Conservation (phyloP, 306 rosid species). For the Echinosophora koreensis region DNA sequence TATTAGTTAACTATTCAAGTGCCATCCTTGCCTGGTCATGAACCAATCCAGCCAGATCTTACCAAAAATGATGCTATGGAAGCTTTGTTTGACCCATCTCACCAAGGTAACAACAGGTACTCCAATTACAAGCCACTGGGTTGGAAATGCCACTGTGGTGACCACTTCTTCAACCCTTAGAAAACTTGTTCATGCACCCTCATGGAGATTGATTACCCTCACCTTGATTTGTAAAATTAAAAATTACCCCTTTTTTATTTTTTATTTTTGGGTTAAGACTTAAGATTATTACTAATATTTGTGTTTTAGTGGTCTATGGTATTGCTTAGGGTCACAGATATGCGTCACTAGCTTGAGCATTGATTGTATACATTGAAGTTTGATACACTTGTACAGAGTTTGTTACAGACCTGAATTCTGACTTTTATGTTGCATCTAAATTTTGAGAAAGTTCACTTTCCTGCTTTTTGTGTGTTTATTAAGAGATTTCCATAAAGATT, state of each 20-base stretch:
- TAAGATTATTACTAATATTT: conserved; percentile 20
- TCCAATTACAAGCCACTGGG: no score
- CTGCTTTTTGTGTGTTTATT: conserved; percentile 5
- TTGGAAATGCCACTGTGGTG: no score
- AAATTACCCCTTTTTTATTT: neutral
- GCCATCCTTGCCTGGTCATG: conserved; percentile 64
- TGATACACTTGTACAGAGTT: conserved; percentile 63
- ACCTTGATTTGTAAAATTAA: conserved; percentile 33
- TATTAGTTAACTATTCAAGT: no score
- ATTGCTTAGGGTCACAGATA: conserved; percentile 38
- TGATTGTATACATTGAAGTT: conserved; percentile 57
- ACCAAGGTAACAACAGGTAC: no score
- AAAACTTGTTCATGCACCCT: conserved; percentile 38
- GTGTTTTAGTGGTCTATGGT: conserved; percentile 28
- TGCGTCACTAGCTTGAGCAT: conserved; percentile 54
- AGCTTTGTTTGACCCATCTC: conserved; percentile 44
- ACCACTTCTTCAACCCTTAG: no score
- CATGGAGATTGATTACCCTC: conserved; percentile 7
- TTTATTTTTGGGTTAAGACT: neutral
- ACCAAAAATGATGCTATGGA: conserved; percentile 44
- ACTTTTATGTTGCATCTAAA: conserved; percentile 37
- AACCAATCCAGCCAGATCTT: conserved; percentile 50
- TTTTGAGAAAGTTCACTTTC: conserved; percentile 17
- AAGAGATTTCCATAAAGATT: neutral
- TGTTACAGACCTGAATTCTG: conserved; percentile 50